A percentile compares a stretch with the other conserved stretches of the same genome.
Evolutionary conservation across 2,329 filamentous ascomycete species (phyloP).

Genomic region (Lomentospora prolificans): DNA sequence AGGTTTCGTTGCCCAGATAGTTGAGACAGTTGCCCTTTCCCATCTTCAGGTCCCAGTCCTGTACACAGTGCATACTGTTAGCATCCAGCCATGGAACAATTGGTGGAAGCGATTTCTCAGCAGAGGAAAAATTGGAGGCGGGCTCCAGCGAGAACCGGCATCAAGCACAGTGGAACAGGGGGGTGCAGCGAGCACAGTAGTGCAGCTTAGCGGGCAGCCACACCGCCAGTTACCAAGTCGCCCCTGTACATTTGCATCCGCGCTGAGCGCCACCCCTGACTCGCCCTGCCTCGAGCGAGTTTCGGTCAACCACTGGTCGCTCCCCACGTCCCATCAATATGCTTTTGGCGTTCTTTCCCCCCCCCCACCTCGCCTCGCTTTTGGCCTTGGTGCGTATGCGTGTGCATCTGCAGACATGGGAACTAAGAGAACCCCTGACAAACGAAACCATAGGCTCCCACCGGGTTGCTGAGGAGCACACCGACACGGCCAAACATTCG

Average conservation of each 20-base stretch:
- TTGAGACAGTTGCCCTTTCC: constrained; percentile 47
- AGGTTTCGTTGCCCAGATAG: constrained; percentile 39
- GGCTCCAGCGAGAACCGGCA: no score
- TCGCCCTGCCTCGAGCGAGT: background rate
- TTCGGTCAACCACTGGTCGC: no score
- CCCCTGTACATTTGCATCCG: background rate
- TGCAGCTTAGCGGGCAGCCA: no score
- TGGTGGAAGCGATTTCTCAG: background rate
- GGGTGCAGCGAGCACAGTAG: no score
- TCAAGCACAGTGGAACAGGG: no score
- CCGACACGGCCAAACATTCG: no score
- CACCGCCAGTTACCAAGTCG: background rate
- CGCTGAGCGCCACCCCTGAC: background rate
- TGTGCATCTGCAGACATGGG: no score
- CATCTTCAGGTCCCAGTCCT: constrained; percentile 62
- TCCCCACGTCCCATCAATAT: no score
- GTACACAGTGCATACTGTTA: constrained; percentile 7
- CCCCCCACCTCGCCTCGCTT: background rate
- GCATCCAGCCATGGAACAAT: background rate
- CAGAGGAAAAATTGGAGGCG: background rate
- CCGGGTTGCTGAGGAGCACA: no score
- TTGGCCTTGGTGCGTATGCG: background rate
- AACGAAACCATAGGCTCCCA: no score
- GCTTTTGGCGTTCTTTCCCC: no score
- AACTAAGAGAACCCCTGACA: background rate